Conservation (phyloP, 495 filamentous ascomycete species). For the Glonium stellatum region DNA sequence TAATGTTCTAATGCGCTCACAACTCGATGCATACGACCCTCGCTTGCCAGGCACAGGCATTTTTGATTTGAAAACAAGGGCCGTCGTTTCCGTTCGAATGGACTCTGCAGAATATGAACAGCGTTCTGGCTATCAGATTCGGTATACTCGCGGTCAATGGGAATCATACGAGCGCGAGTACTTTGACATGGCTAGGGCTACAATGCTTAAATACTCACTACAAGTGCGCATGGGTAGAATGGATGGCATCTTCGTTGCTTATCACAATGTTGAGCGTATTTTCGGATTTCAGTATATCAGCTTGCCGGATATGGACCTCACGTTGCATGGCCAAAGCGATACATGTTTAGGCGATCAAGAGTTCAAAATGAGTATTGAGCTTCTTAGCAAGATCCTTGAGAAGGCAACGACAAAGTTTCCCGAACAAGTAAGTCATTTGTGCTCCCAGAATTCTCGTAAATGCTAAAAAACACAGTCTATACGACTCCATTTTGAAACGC, state of each 20-base stretch:
- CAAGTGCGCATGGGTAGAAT: constrained; percentile 95
- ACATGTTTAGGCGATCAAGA: constrained; percentile 72
- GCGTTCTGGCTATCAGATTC: constrained; percentile 86
- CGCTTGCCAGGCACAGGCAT: constrained; percentile 85
- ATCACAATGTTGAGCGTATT: constrained; percentile 88
- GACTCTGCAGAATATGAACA: constrained; percentile 61
- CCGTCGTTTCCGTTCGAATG: constrained; percentile 86
- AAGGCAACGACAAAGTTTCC: constrained; percentile 67
- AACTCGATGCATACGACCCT: constrained; percentile 85
- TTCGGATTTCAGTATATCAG: constrained; percentile 97
- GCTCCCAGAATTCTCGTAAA: not conserved
- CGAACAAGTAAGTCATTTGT: constrained; percentile 38
- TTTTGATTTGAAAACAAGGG: constrained; percentile 95
- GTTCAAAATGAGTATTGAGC: constrained; percentile 67
- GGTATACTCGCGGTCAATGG: constrained; percentile 60
- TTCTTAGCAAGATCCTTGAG: constrained; percentile 73
- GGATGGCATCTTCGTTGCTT: constrained; percentile 98
- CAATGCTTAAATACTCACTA: constrained; percentile 93
- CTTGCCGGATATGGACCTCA: constrained; percentile 75
- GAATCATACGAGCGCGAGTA: constrained; percentile 94
- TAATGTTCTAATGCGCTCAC: constrained; percentile 93
- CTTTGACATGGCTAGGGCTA: constrained; percentile 90
- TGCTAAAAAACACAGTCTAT: constrained; percentile 50
- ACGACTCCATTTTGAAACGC: constrained; percentile 80
- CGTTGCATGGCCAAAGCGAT: constrained; percentile 67